A percentile compares a stretch with the other conserved stretches of the same genome.
phyloP scores from a whole-genome alignment of 2,329 filamentous ascomycete species.

The Neonectria punicea region DNA sequence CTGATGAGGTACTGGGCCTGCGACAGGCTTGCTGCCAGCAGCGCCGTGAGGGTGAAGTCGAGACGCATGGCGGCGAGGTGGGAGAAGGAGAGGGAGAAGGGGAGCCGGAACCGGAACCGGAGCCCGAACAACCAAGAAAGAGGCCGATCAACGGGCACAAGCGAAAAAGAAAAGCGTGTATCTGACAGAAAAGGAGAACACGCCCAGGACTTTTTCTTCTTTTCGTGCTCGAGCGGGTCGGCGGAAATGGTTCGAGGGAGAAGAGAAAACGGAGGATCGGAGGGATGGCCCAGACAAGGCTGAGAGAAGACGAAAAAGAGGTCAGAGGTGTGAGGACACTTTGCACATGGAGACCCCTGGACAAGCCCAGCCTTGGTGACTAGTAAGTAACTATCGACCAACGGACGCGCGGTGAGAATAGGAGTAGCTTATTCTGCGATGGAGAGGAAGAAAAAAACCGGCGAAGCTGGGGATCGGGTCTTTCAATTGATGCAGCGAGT shows the following conservation, averaged over 20 bases:
- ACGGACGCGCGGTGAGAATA: background rate
- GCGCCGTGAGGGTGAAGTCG: constrained; percentile 51
- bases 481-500: background rate
- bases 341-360: constrained; percentile 33
- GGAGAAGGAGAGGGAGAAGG: no score
- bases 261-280: background rate
- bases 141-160: constrained; percentile 20
- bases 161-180: no score
- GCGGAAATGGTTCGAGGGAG: constrained; percentile 18
- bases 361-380: constrained; percentile 1
- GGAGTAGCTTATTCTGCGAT: background rate
- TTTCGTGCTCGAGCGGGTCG: constrained; percentile 9
- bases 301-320: constrained; percentile 21
- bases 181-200: background rate
- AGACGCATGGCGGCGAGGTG: constrained; percentile 57
- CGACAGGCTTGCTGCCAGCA: constrained; percentile 60
- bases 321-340: constrained; percentile 34
- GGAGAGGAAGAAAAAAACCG: background rate
- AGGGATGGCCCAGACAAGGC: constrained; percentile 38
- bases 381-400: background rate
- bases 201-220: constrained; percentile 5
- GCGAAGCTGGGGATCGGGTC: background rate
- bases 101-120: background rate
- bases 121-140: constrained; percentile 11
- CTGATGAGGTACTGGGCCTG: constrained; percentile 75